A percentile compares a stretch with the other conserved stretches of the same genome.
Conservation (phyloP, 2,329 filamentous ascomycete species). For the Penicillium fuscoglaucum region DNA sequence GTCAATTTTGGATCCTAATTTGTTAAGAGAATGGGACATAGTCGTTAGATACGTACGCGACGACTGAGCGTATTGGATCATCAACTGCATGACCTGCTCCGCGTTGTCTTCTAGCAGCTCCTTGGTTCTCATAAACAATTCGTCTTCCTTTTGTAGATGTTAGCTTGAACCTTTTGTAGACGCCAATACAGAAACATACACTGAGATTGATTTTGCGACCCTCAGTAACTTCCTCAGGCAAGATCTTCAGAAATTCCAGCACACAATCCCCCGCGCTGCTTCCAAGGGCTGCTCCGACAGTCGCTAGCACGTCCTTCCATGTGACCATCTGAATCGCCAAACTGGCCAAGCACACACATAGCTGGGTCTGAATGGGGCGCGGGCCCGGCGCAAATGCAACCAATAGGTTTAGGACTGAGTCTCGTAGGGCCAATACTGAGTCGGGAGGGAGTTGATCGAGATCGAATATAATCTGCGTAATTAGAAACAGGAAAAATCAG, state of each 20-base stretch:
- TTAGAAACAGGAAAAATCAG: slow-evolving; percentile 20
- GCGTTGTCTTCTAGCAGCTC: slow-evolving; percentile 92
- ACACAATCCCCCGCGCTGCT: slow-evolving; percentile 76
- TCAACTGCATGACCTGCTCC: slow-evolving; percentile 77
- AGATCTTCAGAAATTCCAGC: slow-evolving; percentile 91
- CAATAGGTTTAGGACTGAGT: slow-evolving; percentile 78
- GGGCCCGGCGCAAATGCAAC: slow-evolving; percentile 79
- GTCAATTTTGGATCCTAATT: slow-evolving; percentile 22
- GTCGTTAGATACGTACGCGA: slow-evolving; percentile 61
- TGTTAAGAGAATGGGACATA: not conserved
- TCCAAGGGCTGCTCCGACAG: slow-evolving; percentile 74
- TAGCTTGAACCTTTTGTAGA: slow-evolving; percentile 1
- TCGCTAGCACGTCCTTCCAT: slow-evolving; percentile 89
- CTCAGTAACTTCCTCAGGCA: slow-evolving; percentile 98
- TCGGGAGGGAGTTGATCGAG: slow-evolving; percentile 79
- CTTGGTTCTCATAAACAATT: slow-evolving; percentile 78
- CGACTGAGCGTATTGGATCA: slow-evolving; percentile 88
- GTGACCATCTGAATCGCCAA: slow-evolving; percentile 93
- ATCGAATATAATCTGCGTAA: slow-evolving; percentile 86
- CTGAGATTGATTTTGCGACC: slow-evolving; percentile 98
- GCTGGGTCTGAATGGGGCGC: slow-evolving; percentile 80
- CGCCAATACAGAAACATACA: slow-evolving; percentile 66
- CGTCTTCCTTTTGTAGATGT: slow-evolving; percentile 73
- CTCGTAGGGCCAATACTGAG: slow-evolving; percentile 74
- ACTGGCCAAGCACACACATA: slow-evolving; percentile 92